Base-by-base conservation (phyloP, 805 yeast genomes). In the Starmerella floricola region DNA sequence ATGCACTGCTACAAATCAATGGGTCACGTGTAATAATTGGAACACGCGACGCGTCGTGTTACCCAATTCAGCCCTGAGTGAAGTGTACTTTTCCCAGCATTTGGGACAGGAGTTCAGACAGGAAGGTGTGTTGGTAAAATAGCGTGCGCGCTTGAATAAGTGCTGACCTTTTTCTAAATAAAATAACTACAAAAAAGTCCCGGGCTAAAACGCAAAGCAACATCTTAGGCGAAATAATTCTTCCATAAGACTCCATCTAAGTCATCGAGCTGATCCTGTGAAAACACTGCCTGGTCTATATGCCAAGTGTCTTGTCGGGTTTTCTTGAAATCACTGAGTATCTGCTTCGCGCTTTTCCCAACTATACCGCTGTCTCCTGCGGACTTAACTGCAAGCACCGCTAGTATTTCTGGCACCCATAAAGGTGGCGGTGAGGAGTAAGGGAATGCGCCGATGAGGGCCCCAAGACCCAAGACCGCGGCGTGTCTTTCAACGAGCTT, bases 231-330 rank as follows among this genome's bases (percentile, higher is more conserved):
- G 60, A 85, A 87, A 57, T 91, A 88, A 57, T 94, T 83, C 59
- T 82, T 80, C 82, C 94, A 80, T 21, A 87, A 62, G 3, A 88
- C 95, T 32, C 98, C 98, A 59, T 88, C 98, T 34, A 88, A 64
- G 57, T 85, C 95, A 56, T 85, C 91, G 38, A 86, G 66, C 60
- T 88, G 93, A 4, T 79, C 83, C 37, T 71, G 74, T 8, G 77
- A 74, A 59, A 88, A 91, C 12, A 72, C 74, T 50, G 68, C 68
- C 46, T 80, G 72, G 58, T 88, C 98, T 45, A 85, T 73, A 55
- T 83, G 94, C 98, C 98, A 88, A 0, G 96, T 85, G 55, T 88
- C 98, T 45, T 87, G 93, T 50, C 97, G 73, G 5, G 84, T 76
- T 64, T 86, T 86, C 59, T 87, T 88, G 64, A 91, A 91, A 48